Evolutionary conservation across 192 early-diverging fungal genomes (phyloP), one percentile per base, ranked within the genome.

Genomic region (Coemansia sp.): DNA sequence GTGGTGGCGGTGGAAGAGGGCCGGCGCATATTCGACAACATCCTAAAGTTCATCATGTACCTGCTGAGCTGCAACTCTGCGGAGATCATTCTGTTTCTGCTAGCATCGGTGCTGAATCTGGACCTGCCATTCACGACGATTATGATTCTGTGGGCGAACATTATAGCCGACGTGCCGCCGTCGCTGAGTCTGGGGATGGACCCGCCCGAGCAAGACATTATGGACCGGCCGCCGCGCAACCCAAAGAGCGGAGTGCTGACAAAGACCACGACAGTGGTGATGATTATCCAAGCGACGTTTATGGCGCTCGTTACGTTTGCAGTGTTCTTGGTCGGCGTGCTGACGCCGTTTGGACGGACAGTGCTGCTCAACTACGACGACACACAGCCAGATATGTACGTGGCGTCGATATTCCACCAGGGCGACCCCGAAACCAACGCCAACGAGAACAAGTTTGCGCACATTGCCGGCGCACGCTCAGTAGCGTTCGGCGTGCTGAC

Each of bases 61-160:
- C 85, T 98, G 60, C 67, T 97, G 39, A 89, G 87, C 63, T 96
- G 95, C 82, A 98, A 98, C 72, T 90, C 91, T 45, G 94, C 95
- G 27, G 96, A 98, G 81, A 94, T 98, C 59, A 89, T 96, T 64
- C 75, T 97, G 62, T 89, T 94, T 83, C 66, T 98, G 43, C 82
- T 90, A 61, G 92, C 86, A 23, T 65, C 94, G 0, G 73, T 87
- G 47, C 78, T 88, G 43, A 90, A 94, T 69, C 73, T 92, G n/a
- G 87, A 89, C 1, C 68, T 91, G 29, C 95, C 95, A 0, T 94
- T 96, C 57, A 91, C 94, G 1, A 93, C 89, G 1, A 96, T 95
- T 47, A 91, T 93, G 88, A 96, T 97, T 79, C 80, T 97, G 50
- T 95, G 91, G 91, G 94, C 95, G 5, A 98, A 98, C 75, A 96